phyloP scores from a whole-genome alignment of 164 flowering plant species.

The Nymphaea colorata region DNA sequence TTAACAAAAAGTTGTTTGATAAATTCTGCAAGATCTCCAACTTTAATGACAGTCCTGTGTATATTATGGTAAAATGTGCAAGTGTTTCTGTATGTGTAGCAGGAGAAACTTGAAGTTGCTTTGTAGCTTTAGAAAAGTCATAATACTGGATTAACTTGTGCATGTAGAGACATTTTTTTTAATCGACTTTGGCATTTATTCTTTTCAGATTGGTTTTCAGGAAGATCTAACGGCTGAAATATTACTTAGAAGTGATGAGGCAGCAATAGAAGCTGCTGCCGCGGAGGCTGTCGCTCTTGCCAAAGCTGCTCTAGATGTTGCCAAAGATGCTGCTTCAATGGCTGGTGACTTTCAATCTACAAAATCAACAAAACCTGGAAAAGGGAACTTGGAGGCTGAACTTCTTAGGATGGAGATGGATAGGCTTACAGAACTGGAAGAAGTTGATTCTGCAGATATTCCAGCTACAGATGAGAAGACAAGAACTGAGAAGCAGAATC shows the following conservation, averaged over 20 bases:
- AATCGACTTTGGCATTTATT: neutral
- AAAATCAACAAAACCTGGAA: slow-evolving; percentile 13
- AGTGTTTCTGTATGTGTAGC: neutral
- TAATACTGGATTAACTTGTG: neutral
- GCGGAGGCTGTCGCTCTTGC: slow-evolving; percentile 90
- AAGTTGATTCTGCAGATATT: slow-evolving; percentile 13
- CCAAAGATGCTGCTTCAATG: slow-evolving; percentile 59
- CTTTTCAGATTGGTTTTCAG: slow-evolving; percentile 32
- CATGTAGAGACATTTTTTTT: neutral
- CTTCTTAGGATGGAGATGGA: slow-evolving; percentile 11
- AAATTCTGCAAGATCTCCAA: too few relatives aligned
- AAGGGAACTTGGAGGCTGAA: slow-evolving; percentile 17
- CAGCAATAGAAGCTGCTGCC: slow-evolving; percentile 72
- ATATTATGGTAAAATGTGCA: too few relatives aligned
- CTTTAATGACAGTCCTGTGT: too few relatives aligned
- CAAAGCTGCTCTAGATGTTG: slow-evolving; percentile 73
- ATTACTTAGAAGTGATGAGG: slow-evolving; percentile 54
- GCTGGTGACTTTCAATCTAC: slow-evolving; percentile 9
- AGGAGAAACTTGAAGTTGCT: neutral
- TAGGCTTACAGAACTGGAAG: slow-evolving; percentile 20
- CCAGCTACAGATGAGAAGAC: neutral
- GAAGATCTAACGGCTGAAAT: slow-evolving; percentile 37
- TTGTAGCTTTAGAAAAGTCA: neutral
- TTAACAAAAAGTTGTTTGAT: neutral
- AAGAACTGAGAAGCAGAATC: slow-evolving; percentile 14